Base-by-base conservation (phyloP, 208 protist genomes). In the Phytomonas sp. region DNA sequence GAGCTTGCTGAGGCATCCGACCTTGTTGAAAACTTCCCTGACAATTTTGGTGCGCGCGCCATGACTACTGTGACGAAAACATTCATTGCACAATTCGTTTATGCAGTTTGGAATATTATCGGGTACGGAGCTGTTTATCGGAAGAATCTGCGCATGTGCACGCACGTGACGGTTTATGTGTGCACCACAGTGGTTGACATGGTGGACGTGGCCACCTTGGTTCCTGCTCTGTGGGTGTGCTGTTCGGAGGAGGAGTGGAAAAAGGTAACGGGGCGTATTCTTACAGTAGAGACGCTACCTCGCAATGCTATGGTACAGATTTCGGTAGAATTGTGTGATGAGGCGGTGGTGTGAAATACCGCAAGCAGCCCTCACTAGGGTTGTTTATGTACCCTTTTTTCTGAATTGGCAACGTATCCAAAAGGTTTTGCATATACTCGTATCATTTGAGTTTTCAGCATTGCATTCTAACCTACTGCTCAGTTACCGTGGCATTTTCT, bases 101-200 rank as follows among this genome's bases (percentile, higher is more conserved):
- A 88, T 64, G 79, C 79, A 23, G 80, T 86, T 62, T 82, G 86
- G 26, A 93, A 91, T 70, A 79, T 77, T 30, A 46, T 82, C 43
- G 69, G 77, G 8, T 89, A 91, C 71, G 74, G 83, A 51, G n/a
- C 68, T 13, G 8, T 78, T 13, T 79, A 81, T 60, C 20, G 60
- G 2, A 53, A 62, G 17, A 32, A 26, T 11, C 61, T 73, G 26
- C 40, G 30, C 1, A 60, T 70, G 13, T 71, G 78, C 13, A 74
- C 73, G 9, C 76, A 80, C 61, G 71, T 70, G 60, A 83, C 78
- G 20, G 76, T 81, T 62, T 51, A 51, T 51, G 40, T 51, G 13
- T 51, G 7, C 13, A 77, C 80, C 30, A 75, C 65, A 2, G 20
- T 75, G 6, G 8, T 81, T 17, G 77, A 64, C 0, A 71, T 75